Evolutionary conservation across 768 basidiomycete genomes (phyloP), one percentile per base, ranked within the genome.

Genomic region (Suillus subaureus): DNA sequence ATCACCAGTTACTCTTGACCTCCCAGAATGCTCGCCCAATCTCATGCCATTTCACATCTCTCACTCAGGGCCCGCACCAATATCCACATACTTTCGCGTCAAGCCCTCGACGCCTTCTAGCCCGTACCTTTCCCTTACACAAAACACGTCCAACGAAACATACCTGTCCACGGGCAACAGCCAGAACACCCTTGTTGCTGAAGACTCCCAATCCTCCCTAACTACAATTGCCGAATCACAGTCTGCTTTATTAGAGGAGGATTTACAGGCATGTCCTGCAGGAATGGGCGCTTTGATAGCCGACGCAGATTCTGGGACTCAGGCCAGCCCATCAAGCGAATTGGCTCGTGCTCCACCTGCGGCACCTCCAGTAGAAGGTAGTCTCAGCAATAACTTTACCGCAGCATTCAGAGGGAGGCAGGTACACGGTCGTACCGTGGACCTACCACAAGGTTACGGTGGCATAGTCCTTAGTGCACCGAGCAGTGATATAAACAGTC

Each of bases 31-130:
- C 56, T 79, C 77, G 3, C 92, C 91, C 1, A 83, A 88, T 72
- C 82, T 96, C 37, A 93, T 96, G 91, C 93, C 93, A 6, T 95
- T 96, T 68, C 87, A 90, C 69, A 87, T 94, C 56, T 77, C 82
- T 15, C 87, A 93, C 75, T 80, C 83, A 12, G 93, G 93, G 0
- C 82, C 83, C 23, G 92, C 93, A 1, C 87, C 89, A 6, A 79
- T 94, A 21, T 89, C 89, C 5, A 89, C 89, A 6, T 95, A 89
- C 74, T 88, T 94, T 74, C 84, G 83, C 54, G 80, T 89, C 61
- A 83, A 82, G 62, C 74, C 79, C 4, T 35, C 9, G 33, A 72
- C 71, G n/a, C 74, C 74, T 5, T 42, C 72, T 23, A 13, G 56
- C 67, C 28, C 69, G 40, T 16, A 23, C 45, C 55, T 23, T 67